Evolutionary conservation across 139 green algal genomes (phyloP), one percentile per base, ranked within the genome.

Genomic region (Picochlorum costavermella): DNA sequence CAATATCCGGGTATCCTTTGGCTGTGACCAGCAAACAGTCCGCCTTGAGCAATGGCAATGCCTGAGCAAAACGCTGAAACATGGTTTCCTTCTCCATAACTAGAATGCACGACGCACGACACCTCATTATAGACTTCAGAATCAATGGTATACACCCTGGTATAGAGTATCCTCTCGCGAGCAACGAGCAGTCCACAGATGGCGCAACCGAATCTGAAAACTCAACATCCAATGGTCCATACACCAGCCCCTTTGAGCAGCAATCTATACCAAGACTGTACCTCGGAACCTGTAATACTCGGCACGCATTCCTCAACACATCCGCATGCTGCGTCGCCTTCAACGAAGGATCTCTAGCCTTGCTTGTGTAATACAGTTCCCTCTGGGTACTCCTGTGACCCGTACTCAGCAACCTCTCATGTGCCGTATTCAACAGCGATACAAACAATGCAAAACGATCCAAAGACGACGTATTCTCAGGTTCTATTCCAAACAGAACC

Each of bases 1-100:
- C 88, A 17, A 95, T 33, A 69, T 96, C 88, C 2, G 88, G 88
- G 60, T 90, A 75, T 31, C 88, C 89, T 60, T 85, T 90, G 23
- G 72, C 88, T 1, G 89, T 96, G 2, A 92, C 66, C 6, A 95
- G 56, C 64, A 80, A 40, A 83, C 75, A 69, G 85, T 67, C n/a
- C 68, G 65, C n/a, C 68, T 40, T 49, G 94, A 73, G 1, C 78
- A 72, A 57, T 94, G 82, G 46, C 17, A 5, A 9, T 26, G 17
- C 46, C 11, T 28, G 1, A 3, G 26, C 14, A 60, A n/a, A 17
- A 3, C 70, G 17, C 64, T 89, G 82, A 44, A 95, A 95, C 1
- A 95, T 63, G 0, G 88, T 78, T 33, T 95, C 87, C 73, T 93
- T 94, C 69, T 94, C 86, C 2, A 94, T 69, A 17, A 94, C 76